Conservation (phyloP, 495 filamentous ascomycete species). For the Penicillium egyptiacum region DNA sequence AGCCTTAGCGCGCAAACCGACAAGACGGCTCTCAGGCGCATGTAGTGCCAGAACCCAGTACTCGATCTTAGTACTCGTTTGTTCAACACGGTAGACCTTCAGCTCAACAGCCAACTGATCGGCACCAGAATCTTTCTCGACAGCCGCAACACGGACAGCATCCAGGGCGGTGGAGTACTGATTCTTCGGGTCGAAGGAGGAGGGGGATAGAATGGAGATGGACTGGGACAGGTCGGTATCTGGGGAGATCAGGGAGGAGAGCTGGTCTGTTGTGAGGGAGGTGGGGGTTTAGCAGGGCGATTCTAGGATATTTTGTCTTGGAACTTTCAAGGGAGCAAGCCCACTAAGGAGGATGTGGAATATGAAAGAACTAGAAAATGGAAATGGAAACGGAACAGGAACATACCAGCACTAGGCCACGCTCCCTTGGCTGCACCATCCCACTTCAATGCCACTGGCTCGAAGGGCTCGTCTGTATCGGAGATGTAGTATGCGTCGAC, state of each 20-base stretch:
- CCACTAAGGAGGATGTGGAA: constrained; percentile 11
- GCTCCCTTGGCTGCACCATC: constrained; percentile 47
- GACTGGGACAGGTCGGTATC: constrained; percentile 30
- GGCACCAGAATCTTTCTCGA: constrained; percentile 18
- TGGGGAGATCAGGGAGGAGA: constrained; percentile 43
- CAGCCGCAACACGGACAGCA: constrained; percentile 38
- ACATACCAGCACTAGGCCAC: constrained; percentile 64
- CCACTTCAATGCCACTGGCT: constrained; percentile 67
- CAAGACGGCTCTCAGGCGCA: constrained; percentile 54
- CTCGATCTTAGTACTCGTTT: constrained; percentile 62
- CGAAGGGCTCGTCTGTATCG: constrained; percentile 84
- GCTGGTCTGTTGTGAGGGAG: constrained; percentile 28
- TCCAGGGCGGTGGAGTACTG: constrained; percentile 33
- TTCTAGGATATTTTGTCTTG: not conserved
- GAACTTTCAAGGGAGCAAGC: not conserved
- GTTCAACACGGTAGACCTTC: constrained; percentile 67
- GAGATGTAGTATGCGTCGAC: constrained; percentile 69
- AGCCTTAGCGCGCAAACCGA: constrained; percentile 72
- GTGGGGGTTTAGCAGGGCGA: not conserved
- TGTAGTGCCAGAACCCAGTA: constrained; percentile 72
- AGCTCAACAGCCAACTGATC: constrained; percentile 61
- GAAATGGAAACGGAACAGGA: not conserved
- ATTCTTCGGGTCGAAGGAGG: constrained; percentile 45
- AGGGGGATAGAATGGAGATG: constrained; percentile 36
- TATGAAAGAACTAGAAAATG: constrained; percentile 8